Percentiles rank a stretch among this genome's conserved stretches.
These are phyloP conservation scores for Pholiota adiposa DNA, from an alignment of 1,284 basidiomycete genomes.

Conservation along the genomic window DNA sequence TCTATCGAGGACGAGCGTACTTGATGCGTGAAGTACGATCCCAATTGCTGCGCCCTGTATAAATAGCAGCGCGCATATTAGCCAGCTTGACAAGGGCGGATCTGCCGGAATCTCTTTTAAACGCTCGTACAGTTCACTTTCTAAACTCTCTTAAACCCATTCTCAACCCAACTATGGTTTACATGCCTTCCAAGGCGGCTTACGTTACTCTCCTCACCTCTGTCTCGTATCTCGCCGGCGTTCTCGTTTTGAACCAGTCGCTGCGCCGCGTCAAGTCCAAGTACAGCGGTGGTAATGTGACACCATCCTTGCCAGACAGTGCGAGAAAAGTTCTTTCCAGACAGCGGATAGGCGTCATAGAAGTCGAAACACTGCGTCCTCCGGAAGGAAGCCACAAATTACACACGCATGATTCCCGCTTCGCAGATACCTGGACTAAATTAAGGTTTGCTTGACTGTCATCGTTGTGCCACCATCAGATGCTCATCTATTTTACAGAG, in stretches of 20 bases:
- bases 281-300: slow-evolving; percentile 87
- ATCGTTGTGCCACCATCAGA: background rate
- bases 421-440: slow-evolving; percentile 93
- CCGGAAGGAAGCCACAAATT: slow-evolving; percentile 52
- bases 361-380: slow-evolving; percentile 69
- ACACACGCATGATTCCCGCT: slow-evolving; percentile 61
- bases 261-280: slow-evolving; percentile 69
- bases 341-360: slow-evolving; percentile 57
- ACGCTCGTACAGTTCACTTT: background rate
- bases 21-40: slow-evolving; percentile 6
- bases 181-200: slow-evolving; percentile 36
- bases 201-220: slow-evolving; percentile 50
- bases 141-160: slow-evolving; percentile 3
- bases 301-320: slow-evolving; percentile 60
- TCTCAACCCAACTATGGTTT: slow-evolving; percentile 13
- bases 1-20: slow-evolving; percentile 5
- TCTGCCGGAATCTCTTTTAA: slow-evolving; percentile 6
- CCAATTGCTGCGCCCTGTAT: slow-evolving; percentile 7
- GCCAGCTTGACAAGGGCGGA: background rate
- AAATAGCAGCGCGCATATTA: slow-evolving; percentile 3
- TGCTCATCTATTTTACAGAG: slow-evolving; percentile 43
- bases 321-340: slow-evolving; percentile 59
- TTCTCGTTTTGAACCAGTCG: slow-evolving; percentile 74
- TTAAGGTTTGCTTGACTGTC: slow-evolving; percentile 56
- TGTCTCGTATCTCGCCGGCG: slow-evolving; percentile 72